Conservation (phyloP, 352 stramenopile genomes). For the Globisporangium abappressorium region DNA sequence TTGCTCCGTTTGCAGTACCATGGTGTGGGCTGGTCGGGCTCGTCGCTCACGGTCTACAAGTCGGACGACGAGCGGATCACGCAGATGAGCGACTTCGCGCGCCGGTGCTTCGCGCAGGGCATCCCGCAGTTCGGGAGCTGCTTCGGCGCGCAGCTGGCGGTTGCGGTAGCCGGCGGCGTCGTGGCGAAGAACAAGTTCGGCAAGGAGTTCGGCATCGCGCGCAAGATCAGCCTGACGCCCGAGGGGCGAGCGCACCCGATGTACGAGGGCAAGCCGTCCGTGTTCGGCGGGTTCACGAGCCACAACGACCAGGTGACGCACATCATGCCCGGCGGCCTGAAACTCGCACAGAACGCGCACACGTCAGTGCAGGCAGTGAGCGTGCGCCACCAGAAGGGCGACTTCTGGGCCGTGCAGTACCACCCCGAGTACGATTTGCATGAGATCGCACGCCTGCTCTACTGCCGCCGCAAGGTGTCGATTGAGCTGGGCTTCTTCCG, state of each 20-base stretch:
- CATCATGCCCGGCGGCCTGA: slow-evolving; percentile 39
- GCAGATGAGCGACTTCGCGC: slow-evolving; percentile 41
- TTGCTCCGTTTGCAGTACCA: slow-evolving; percentile 42
- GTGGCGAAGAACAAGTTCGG: slow-evolving; percentile 62
- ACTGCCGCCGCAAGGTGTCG: slow-evolving; percentile 63
- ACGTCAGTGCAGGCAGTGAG: slow-evolving; percentile 57
- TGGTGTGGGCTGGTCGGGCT: slow-evolving; percentile 75
- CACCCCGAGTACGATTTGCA: slow-evolving; percentile 79
- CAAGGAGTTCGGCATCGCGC: slow-evolving; percentile 63
- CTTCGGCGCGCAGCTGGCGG: slow-evolving; percentile 66
- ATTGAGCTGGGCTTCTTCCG: slow-evolving; percentile 64
- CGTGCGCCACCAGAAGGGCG: slow-evolving; percentile 56
- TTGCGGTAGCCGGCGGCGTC: slow-evolving; percentile 45
- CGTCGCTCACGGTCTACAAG: slow-evolving; percentile 64
- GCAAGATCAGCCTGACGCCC: slow-evolving; percentile 62
- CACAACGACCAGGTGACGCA: slow-evolving; percentile 79
- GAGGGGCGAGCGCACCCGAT: slow-evolving; percentile 62
- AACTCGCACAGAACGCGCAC: slow-evolving; percentile 56
- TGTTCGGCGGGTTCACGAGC: slow-evolving; percentile 74
- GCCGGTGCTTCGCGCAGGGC: slow-evolving; percentile 38
- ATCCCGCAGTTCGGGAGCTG: slow-evolving; percentile 79
- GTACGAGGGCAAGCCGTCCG: slow-evolving; percentile 64
- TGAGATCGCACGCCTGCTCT: slow-evolving; percentile 66
- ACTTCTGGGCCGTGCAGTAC: slow-evolving; percentile 81
- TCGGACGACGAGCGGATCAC: slow-evolving; percentile 45